Conservation (phyloP, 2,329 filamentous ascomycete species). For the Aureobasidium mangrovei region DNA sequence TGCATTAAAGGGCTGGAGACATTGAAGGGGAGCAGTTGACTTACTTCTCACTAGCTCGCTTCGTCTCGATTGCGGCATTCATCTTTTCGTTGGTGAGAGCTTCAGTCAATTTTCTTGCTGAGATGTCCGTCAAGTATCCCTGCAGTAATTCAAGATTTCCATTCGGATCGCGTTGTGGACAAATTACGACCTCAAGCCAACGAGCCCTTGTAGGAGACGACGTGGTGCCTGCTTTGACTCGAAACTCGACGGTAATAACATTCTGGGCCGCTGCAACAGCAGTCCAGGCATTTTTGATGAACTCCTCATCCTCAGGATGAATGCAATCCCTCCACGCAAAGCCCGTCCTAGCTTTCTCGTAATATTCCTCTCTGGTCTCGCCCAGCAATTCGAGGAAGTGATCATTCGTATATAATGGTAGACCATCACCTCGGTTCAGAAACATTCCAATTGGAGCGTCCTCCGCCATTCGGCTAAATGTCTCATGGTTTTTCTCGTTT, state of each 20-base stretch:
- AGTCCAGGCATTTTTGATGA: neutral
- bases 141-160: neutral
- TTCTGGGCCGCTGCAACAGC: conserved; percentile 23
- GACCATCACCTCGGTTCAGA: neutral
- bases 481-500: conserved; percentile 28
- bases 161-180: neutral
- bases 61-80: conserved; percentile 29
- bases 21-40: no score
- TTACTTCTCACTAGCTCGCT: conserved; percentile 19
- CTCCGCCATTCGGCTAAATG: conserved; percentile 15
- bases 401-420: conserved; percentile 4
- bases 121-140: neutral
- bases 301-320: neutral
- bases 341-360: neutral
- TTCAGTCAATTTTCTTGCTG: neutral
- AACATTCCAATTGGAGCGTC: conserved; percentile 12
- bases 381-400: neutral
- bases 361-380: neutral
- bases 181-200: conserved; percentile 3
- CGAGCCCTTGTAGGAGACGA: conserved; percentile 17
- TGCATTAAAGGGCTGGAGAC: neutral
- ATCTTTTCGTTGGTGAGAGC: conserved; percentile 20
- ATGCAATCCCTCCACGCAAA: conserved; percentile 1
- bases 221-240: conserved; percentile 21
- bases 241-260: conserved; percentile 20